phyloP scores from a whole-genome alignment of 106 monocot species.

The Allium fistulosum region DNA sequence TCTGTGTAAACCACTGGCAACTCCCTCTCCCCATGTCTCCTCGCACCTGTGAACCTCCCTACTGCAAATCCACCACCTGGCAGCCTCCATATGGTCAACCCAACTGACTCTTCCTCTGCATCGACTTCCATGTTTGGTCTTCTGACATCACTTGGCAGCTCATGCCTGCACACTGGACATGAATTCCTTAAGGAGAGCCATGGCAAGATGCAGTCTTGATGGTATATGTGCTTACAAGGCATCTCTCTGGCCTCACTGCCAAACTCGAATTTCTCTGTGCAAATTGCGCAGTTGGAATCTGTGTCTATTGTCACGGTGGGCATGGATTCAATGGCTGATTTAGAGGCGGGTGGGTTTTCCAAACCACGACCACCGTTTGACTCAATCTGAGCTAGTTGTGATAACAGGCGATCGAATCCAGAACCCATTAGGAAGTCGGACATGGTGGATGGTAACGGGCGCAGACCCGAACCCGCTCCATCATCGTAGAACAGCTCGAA shows the following conservation, averaged over 20 bases:
- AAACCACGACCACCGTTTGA: constrained; percentile 15
- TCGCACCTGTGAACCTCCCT: constrained; percentile 33
- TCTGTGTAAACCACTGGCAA: constrained; percentile 51
- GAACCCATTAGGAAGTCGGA: constrained; percentile 56
- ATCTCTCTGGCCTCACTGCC: constrained; percentile 32
- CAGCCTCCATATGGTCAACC: constrained; percentile 48
- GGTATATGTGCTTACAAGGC: constrained; percentile 54
- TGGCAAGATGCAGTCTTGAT: constrained; percentile 51
- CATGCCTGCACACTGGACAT: constrained; percentile 55
- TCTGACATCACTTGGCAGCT: constrained; percentile 24
- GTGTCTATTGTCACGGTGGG: constrained; percentile 23
- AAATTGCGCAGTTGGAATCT: constrained; percentile 39
- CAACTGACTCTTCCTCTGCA: constrained; percentile 19
- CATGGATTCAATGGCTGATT: constrained; percentile 38
- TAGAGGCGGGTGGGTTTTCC: constrained; percentile 35
- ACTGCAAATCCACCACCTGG: constrained; percentile 46
- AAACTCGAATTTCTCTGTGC: constrained; percentile 41
- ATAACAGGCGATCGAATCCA: constrained; percentile 44
- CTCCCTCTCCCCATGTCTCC: constrained; percentile 20
- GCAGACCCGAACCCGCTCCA: constrained; percentile 36
- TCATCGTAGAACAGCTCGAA: constrained; percentile 57
- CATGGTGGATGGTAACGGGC: constrained; percentile 41
- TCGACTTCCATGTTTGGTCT: background rate
- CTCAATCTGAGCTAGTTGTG: constrained; percentile 38
- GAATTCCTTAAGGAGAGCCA: constrained; percentile 42